Evolutionary conservation across 306 rosid species (phyloP), one percentile per base, ranked within the genome.

Genomic region (Comarum palustre): DNA sequence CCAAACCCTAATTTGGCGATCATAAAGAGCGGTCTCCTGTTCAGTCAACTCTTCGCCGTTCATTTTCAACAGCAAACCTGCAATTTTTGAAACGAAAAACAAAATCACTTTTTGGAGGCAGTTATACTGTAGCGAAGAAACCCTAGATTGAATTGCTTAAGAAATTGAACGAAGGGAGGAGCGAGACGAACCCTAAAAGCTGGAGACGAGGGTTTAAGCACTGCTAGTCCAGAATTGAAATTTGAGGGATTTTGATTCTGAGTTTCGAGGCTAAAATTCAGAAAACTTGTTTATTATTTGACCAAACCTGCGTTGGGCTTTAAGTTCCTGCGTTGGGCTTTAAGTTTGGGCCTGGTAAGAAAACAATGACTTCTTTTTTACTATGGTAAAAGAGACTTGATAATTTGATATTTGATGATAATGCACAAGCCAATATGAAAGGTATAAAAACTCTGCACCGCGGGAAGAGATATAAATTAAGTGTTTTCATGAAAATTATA

Each of bases 1-100:
- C 99, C 99, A 94, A 83, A 91, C 99, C 90, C 99, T 88, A 88
- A 91, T 94, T 64, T 94, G 99, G 68, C 97, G 99, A 63, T 94
- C 99, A 82, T 94, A 94, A 57, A 94, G 73, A 8, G 97, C 97
- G 19, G 99, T 94, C 83, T 91, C 97, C 73, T 91, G 96, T 75
- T 91, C 99, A 50, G 97, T 94, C 87, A 94, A 86, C 86, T 91
- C 87, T 78, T 91, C 99, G 42, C 96, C 96, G 80, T 88, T 85
- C 99, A 95, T 94, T 86, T 68, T 73, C 22, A 82, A 65, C 32
- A 27, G 72, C 73, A 87, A 39, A 79, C 59, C 96, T 89, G 82
- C 34, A 72, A 58, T 8, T 54, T 20, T 25, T 3, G 29, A 25
- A 55, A 41, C 45, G 13, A 41, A 38, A 12, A 17, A 68, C 8